These are phyloP conservation scores for Capronia epimyces DNA, from an alignment of 2,329 filamentous ascomycete species.

Conservation along the genomic window DNA sequence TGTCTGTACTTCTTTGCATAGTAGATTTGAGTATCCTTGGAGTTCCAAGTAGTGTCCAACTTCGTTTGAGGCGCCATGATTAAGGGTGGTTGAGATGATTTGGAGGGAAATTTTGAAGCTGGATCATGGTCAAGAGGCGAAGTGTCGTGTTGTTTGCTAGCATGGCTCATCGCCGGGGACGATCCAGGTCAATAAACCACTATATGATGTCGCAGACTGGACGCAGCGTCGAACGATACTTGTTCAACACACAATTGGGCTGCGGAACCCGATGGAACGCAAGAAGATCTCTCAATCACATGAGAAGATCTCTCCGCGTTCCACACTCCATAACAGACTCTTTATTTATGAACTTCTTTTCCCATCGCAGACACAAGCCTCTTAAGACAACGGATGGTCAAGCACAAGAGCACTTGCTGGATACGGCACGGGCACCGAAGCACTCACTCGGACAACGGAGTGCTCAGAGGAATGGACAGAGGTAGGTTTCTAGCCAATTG, in stretches of 20 bases:
- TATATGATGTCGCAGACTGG: not conserved
- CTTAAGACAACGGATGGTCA: slow-evolving; percentile 7
- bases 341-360: slow-evolving; percentile 13
- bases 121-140: slow-evolving; percentile 38
- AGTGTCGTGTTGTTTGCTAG: slow-evolving; percentile 21
- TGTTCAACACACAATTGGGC: slow-evolving; percentile 30
- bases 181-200: slow-evolving; percentile 5
- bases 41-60: slow-evolving; percentile 20
- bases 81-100: slow-evolving; percentile 32
- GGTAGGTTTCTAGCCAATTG: slow-evolving; percentile 7
- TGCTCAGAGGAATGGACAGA: slow-evolving; percentile 8
- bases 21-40: slow-evolving; percentile 37
- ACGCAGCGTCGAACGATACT: slow-evolving; percentile 6
- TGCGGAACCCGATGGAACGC: slow-evolving; percentile 49
- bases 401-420: slow-evolving; percentile 23
- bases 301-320: slow-evolving; percentile 48
- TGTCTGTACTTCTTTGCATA: slow-evolving; percentile 45
- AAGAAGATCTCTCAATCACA: slow-evolving; percentile 45
- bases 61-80: slow-evolving; percentile 16
- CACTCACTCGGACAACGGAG: slow-evolving; percentile 11
- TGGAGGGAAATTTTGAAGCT: slow-evolving; percentile 34
- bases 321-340: slow-evolving; percentile 41
- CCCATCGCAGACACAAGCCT: slow-evolving; percentile 1
- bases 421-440: slow-evolving; percentile 23
- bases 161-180: slow-evolving; percentile 28